Percentiles rank a stretch among this genome's conserved stretches.
Evolutionary conservation across 2,329 filamentous ascomycete genomes (phyloP).

Genomic region (Blumeriella jaapii): DNA sequence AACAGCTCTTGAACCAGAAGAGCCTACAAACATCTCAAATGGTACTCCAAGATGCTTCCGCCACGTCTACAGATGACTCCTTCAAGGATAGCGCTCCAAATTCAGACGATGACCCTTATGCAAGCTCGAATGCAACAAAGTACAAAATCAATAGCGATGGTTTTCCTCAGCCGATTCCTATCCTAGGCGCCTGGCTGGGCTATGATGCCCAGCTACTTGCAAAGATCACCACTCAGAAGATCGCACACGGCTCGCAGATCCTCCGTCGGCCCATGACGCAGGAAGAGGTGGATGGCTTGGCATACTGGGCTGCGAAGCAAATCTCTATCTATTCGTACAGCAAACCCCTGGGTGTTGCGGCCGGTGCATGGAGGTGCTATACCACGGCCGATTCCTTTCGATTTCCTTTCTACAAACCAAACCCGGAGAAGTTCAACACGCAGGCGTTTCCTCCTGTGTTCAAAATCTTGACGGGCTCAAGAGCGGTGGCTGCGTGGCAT

Average conservation of each 20-base stretch:
- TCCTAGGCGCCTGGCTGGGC: constrained; percentile 19
- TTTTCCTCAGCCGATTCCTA: constrained; percentile 20
- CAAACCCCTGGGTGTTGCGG: constrained; percentile 14
- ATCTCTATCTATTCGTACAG: constrained; percentile 22
- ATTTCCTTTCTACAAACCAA: constrained; percentile 25
- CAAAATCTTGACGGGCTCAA: constrained; percentile 10
- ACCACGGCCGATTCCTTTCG: constrained; percentile 15
- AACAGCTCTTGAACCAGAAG: background rate
- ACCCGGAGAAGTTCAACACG: constrained; percentile 18
- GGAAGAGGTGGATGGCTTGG: constrained; percentile 23
- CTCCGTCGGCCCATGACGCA: constrained; percentile 17
- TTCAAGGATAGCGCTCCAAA: constrained; percentile 18
- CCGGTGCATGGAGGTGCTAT: constrained; percentile 20
- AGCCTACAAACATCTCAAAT: constrained; percentile 11
- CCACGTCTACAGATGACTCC: constrained; percentile 7
- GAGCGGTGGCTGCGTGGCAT: constrained; percentile 20
- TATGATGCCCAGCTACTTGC: constrained; percentile 11
- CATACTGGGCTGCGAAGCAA: constrained; percentile 21
- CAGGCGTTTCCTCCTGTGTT: constrained; percentile 11
- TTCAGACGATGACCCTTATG: constrained; percentile 23
- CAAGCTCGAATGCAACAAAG: constrained; percentile 1
- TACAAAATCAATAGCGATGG: constrained; percentile 14
- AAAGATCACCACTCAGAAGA: constrained; percentile 2
- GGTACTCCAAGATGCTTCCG: constrained; percentile 21
- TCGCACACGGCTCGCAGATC: constrained; percentile 3